Conservation (phyloP, 495 filamentous ascomycete genomes). For the Penicillium canariense region DNA sequence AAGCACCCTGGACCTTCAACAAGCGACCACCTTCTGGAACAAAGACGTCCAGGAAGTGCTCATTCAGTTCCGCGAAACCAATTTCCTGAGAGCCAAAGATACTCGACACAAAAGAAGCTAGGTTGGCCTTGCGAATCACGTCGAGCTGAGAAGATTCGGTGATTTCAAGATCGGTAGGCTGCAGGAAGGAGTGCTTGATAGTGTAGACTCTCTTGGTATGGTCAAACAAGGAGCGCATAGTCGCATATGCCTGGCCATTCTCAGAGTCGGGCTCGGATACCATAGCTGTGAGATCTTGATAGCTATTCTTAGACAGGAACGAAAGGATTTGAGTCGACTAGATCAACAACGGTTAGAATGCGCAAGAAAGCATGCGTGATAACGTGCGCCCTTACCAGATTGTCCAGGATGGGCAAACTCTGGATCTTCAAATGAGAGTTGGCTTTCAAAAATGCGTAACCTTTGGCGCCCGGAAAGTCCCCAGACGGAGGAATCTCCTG, state of each 20-base stretch:
- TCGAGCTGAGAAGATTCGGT: conserved; percentile 64
- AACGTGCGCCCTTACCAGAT: conserved; percentile 50
- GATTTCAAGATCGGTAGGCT: conserved; percentile 69
- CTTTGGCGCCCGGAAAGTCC: conserved; percentile 34
- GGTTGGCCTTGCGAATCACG: conserved; percentile 79
- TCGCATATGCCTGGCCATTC: conserved; percentile 74
- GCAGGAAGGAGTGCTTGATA: conserved; percentile 65
- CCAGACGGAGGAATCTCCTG: conserved; percentile 33
- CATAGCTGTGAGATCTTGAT: conserved; percentile 70
- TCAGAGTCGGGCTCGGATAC: conserved; percentile 72
- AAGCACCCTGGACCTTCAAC: conserved; percentile 64
- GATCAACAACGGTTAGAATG: conserved; percentile 5
- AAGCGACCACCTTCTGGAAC: conserved; percentile 71
- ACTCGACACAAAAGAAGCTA: conserved; percentile 80
- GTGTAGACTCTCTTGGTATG: conserved; percentile 79
- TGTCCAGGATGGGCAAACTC: conserved; percentile 71
- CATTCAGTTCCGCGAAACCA: conserved; percentile 76
- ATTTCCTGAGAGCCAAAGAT: conserved; percentile 84
- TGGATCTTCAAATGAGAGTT: conserved; percentile 62
- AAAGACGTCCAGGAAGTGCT: conserved; percentile 81
- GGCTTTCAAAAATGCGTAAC: conserved; percentile 49
- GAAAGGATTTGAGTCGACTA: conserved; percentile 70
- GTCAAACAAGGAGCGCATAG: conserved; percentile 76
- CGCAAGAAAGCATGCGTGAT: background rate
- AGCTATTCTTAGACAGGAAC: conserved; percentile 65